Evolutionary conservation across 306 rosid genomes (phyloP), one percentile per base, ranked within the genome.

Genomic region (Echinosophora koreensis): DNA sequence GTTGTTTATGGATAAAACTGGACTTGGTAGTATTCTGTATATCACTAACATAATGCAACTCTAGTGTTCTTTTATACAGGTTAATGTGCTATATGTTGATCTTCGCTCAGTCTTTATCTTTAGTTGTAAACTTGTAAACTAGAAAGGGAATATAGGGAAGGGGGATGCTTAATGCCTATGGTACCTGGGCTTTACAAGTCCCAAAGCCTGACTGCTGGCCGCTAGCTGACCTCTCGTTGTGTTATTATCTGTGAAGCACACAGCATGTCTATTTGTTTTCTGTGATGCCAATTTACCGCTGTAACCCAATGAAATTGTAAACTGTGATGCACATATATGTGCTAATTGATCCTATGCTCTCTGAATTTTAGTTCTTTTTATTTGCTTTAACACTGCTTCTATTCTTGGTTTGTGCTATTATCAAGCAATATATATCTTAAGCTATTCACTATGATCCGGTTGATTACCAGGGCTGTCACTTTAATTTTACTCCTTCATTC

Each of bases 1-100:
- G 47, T 61, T 68, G 15, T 47, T 72, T 55, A 47, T 73, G 52
- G 30, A 18, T 71, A 49, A 16, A 57, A 44, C 8, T 68, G 76
- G 37, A 78, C 9, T 22, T 59, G 60, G 66, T 13, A 35, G 65
- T 63, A 44, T 41, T 34, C 5, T 32, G 32, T 54, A 42, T 62
- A 42, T 81, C 8, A 35, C 18, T 16, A 52, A 37, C 44, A 38
- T 30, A n/a, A 61, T 69, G 4, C 5, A 17, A 39, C 34, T 50
- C 3, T 72, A 16, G 47, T 60, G 37, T 39, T 27, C 66, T 54
- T 54, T 39, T 38, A 22, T 54, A 14, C 22, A 50, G 62, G 18
- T 74, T 6, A 35, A 39, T 75, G 61, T 61, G 60, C n/a, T 34
- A 8, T 41, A 6, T 66, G 39, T 18, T 46, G 56, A 11, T 51